phyloP scores from a whole-genome alignment of 805 yeast species.

The Nakazawaea holstii region DNA sequence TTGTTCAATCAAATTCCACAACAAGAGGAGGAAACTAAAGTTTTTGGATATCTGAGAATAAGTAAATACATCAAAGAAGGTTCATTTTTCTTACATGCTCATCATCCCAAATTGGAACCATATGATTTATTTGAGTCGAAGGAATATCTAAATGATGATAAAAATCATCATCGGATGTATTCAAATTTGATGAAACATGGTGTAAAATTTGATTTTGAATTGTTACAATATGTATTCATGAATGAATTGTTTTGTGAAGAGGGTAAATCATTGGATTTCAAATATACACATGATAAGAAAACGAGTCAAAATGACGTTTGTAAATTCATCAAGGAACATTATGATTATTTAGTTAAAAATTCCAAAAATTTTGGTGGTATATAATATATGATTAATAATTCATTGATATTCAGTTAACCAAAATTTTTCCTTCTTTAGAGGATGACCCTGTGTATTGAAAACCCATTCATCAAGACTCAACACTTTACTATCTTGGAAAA shows the following conservation, averaged over 20 bases:
- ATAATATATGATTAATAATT: background rate
- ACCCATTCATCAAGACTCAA: constrained; percentile 49
- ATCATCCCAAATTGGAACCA: constrained; percentile 52
- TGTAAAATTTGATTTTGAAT: constrained; percentile 48
- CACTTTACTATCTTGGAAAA: constrained; percentile 37
- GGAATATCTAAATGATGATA: constrained; percentile 21
- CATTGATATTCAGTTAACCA: constrained; percentile 1
- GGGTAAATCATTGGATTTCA: constrained; percentile 19
- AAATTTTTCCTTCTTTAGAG: constrained; percentile 28
- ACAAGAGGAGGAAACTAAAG: constrained; percentile 7
- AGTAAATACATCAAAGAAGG: constrained; percentile 15
- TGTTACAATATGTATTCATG: constrained; percentile 53
- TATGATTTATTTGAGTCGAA: constrained; percentile 12
- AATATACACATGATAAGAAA: constrained; percentile 20
- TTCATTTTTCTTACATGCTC: constrained; percentile 42
- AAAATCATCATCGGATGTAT: constrained; percentile 28
- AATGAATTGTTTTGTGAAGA: constrained; percentile 27
- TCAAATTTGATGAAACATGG: constrained; percentile 20
- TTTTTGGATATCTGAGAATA: constrained; percentile 20
- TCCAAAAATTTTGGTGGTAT: constrained; percentile 2
- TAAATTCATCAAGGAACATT: constrained; percentile 40
- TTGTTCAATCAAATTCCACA: constrained; percentile 14
- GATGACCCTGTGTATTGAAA: constrained; percentile 61
- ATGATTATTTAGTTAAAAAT: constrained; percentile 31
- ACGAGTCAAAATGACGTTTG: constrained; percentile 33